phyloP scores from a whole-genome alignment of 148 eudicot genomes.

The Fallopia convolvulus region DNA sequence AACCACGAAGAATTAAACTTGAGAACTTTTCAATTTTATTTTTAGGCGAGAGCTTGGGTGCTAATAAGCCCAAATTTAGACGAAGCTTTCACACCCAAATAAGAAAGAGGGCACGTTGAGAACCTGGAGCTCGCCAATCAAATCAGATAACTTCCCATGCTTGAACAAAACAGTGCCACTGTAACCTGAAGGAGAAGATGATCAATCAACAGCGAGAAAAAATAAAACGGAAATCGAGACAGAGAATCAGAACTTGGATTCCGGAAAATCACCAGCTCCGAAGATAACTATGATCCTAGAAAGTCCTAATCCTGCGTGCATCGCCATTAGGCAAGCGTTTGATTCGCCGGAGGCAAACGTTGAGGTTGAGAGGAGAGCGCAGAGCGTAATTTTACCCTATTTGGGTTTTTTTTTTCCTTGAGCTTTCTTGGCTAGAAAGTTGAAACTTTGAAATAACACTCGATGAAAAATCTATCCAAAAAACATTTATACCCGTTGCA shows the following conservation, averaged over 20 bases:
- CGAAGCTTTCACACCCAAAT: not conserved
- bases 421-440: not conserved
- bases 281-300: slow-evolving; percentile 43
- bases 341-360: not conserved
- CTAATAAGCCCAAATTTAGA: not conserved
- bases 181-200: slow-evolving; percentile 39
- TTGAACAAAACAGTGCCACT: slow-evolving; percentile 60
- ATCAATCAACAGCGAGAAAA: not conserved
- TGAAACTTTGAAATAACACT: not conserved
- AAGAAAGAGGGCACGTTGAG: not conserved
- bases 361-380: not conserved
- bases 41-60: not conserved
- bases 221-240: not conserved
- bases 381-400: not conserved
- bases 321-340: slow-evolving; percentile 30
- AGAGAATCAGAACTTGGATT: not conserved
- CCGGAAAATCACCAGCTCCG: slow-evolving; percentile 40
- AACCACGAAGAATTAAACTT: not conserved
- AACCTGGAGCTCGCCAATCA: slow-evolving; percentile 82
- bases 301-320: slow-evolving; percentile 60
- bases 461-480: too few species aligned
- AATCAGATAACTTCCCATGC: slow-evolving; percentile 61
- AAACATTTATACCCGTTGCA: too few species aligned
- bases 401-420: not conserved
- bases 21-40: not conserved